phyloP scores from a whole-genome alignment of 306 rosid species.

The Carpinus viminea region DNA sequence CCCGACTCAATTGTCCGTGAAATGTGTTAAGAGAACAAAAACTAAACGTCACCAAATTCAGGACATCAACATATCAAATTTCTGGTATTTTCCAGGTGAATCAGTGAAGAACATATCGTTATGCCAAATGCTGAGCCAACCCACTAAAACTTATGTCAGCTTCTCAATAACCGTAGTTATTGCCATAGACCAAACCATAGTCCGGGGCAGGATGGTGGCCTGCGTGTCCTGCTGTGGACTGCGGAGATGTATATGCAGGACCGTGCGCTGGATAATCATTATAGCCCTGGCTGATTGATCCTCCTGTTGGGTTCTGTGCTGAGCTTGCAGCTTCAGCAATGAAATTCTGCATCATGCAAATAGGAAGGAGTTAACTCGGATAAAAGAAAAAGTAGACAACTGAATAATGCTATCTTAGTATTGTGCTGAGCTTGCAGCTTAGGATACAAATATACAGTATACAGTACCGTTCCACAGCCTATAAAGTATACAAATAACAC shows the following conservation, averaged over 20 bases:
- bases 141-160: constrained; percentile 19
- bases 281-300: constrained; percentile 45
- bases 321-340: constrained; percentile 66
- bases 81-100: constrained; percentile 14
- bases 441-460: too few relatives aligned
- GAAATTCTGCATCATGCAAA: constrained; percentile 47
- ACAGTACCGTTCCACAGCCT: too few relatives aligned
- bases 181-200: constrained; percentile 51
- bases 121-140: constrained; percentile 21
- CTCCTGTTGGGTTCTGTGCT: constrained; percentile 45
- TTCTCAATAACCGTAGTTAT: constrained; percentile 51
- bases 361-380: constrained; percentile 7
- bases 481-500: neutral
- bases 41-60: neutral
- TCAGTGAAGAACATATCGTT: constrained; percentile 28
- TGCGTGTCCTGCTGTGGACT: constrained; percentile 39
- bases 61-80: neutral
- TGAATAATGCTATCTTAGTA: neutral
- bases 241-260: constrained; percentile 51
- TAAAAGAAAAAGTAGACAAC: neutral
- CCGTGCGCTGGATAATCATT: constrained; percentile 48
- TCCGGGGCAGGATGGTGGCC: constrained; percentile 51
- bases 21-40: neutral
- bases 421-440: neutral
- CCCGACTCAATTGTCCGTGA: neutral